Evolutionary conservation across 192 early-diverging fungal species (phyloP).

Genomic region (Glomus cerebriforme): DNA sequence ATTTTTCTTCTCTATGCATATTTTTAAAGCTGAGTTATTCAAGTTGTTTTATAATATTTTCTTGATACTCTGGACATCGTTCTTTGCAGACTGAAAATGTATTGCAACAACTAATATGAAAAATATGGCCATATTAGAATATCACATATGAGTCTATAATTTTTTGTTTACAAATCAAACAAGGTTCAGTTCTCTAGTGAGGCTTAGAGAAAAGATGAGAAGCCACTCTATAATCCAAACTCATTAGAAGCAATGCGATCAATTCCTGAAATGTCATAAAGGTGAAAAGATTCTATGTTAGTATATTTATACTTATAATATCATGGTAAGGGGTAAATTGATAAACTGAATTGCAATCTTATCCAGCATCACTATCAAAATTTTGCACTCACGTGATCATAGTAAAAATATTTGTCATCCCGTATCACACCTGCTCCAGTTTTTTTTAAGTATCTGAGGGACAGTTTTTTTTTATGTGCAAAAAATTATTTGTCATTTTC

Average conservation of each 20-base stretch:
- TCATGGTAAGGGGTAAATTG: background rate
- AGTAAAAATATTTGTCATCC: too few relatives aligned
- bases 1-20: background rate
- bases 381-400: too few relatives aligned
- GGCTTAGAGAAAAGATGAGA: constrained; percentile 6
- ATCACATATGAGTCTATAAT: constrained; percentile 23
- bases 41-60: background rate
- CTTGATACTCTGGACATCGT: background rate
- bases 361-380: background rate
- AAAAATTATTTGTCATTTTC: too few relatives aligned
- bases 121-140: constrained; percentile 13
- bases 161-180: background rate
- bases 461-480: too few relatives aligned
- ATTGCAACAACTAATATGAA: background rate
- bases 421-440: too few relatives aligned
- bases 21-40: background rate
- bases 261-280: background rate
- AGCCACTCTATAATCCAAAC: constrained; percentile 3
- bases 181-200: constrained; percentile 4
- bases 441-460: too few relatives aligned
- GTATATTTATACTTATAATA: background rate
- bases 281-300: background rate
- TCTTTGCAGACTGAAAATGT: constrained; percentile 15
- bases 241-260: too few relatives aligned
- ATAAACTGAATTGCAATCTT: background rate